These are phyloP conservation scores for Penicillium psychrofluorescens DNA, from an alignment of 495 filamentous ascomycete genomes.

Conservation along the genomic window DNA sequence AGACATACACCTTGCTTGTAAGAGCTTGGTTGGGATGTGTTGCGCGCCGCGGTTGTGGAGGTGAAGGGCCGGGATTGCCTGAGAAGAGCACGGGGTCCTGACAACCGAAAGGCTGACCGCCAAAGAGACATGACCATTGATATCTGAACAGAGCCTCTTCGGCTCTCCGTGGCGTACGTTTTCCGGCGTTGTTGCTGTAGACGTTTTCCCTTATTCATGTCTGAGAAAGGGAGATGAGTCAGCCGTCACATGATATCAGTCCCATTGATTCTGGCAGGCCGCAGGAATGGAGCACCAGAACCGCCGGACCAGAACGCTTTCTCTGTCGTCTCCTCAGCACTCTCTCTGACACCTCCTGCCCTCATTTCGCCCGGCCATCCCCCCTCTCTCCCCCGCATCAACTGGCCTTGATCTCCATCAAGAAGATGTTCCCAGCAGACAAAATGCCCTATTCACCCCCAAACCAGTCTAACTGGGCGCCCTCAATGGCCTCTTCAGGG, in stretches of 20 bases:
- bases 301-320: slow-evolving; percentile 10
- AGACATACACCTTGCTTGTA: slow-evolving; percentile 15
- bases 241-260: slow-evolving; percentile 36
- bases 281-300: slow-evolving; percentile 8
- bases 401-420: too few relatives aligned
- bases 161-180: too few relatives aligned
- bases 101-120: not conserved
- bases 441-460: not conserved
- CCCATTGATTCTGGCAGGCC: slow-evolving; percentile 19
- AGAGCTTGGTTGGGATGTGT: slow-evolving; percentile 7
- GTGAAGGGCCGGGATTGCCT: slow-evolving; percentile 6
- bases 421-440: not conserved
- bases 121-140: not conserved
- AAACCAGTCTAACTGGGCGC: too few relatives aligned
- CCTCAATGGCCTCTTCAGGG: not conserved
- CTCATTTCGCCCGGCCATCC: slow-evolving; percentile 4
- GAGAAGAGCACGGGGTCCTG: not conserved
- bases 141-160: too few relatives aligned
- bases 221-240: slow-evolving; percentile 14
- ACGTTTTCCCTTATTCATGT: too few relatives aligned
- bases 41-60: slow-evolving; percentile 6
- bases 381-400: not conserved
- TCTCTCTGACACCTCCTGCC: slow-evolving; percentile 23
- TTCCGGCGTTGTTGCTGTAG: too few relatives aligned
- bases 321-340: slow-evolving; percentile 12